Evolutionary conservation across 805 yeast species (phyloP).

Genomic region (Kodamaea lidongshanica): DNA sequence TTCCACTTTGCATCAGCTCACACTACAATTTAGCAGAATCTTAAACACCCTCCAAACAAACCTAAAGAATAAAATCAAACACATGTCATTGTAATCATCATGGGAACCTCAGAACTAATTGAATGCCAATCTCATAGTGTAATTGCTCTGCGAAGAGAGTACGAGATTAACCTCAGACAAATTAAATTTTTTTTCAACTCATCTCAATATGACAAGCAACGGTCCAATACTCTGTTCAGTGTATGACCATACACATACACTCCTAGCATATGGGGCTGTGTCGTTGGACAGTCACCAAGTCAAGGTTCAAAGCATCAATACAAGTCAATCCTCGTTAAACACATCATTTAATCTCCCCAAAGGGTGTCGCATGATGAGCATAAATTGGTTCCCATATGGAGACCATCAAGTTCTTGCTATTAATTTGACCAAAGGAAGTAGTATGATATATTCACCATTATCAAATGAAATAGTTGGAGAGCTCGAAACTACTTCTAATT

Average conservation of each 20-base stretch:
- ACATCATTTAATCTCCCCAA: slow-evolving; percentile 49
- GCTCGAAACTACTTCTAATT: slow-evolving; percentile 40
- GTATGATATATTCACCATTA: slow-evolving; percentile 63
- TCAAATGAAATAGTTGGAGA: slow-evolving; percentile 51
- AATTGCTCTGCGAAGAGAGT: too few relatives aligned
- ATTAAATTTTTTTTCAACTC: slow-evolving; percentile 6
- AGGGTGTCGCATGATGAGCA: slow-evolving; percentile 40
- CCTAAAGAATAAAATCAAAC: too few relatives aligned
- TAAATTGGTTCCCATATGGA: slow-evolving; percentile 46
- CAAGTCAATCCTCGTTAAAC: slow-evolving; percentile 38
- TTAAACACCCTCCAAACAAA: too few relatives aligned
- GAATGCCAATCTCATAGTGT: too few relatives aligned
- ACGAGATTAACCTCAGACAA: too few relatives aligned
- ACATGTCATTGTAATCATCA: too few relatives aligned
- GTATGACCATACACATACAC: slow-evolving; percentile 59
- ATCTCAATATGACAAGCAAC: slow-evolving; percentile 4
- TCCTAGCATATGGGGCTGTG: slow-evolving; percentile 57
- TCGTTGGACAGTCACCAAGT: slow-evolving; percentile 69
- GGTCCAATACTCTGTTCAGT: slow-evolving; percentile 35
- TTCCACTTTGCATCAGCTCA: too few relatives aligned
- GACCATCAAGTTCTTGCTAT: slow-evolving; percentile 47
- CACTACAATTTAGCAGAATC: too few relatives aligned
- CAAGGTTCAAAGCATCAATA: slow-evolving; percentile 49
- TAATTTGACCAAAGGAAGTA: slow-evolving; percentile 59
- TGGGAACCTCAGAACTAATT: too few relatives aligned